Conservation (phyloP, 805 yeast genomes). For the Metschnikowia cubensis region DNA sequence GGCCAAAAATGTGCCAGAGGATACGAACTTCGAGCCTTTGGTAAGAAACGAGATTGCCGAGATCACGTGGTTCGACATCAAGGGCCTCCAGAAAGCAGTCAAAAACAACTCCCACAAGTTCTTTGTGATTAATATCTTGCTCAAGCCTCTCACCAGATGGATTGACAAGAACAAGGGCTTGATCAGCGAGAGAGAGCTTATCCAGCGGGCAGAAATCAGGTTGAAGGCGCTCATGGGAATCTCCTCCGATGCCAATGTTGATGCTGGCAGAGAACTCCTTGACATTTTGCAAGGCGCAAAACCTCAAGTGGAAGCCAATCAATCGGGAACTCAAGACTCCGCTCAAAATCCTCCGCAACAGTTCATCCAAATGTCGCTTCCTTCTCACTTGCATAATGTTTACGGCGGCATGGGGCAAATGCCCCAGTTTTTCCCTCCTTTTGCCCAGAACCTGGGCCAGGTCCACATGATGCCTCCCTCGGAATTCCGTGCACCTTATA, state of each 20-base stretch:
- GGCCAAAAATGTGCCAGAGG: slow-evolving; percentile 73
- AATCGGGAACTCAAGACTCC: slow-evolving; percentile 1
- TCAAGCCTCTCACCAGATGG: slow-evolving; percentile 53
- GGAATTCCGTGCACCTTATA: slow-evolving; percentile 12
- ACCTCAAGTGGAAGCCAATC: slow-evolving; percentile 5
- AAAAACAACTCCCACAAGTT: slow-evolving; percentile 35
- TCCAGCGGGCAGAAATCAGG: slow-evolving; percentile 58
- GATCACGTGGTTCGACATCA: slow-evolving; percentile 74
- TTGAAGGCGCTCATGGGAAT: slow-evolving; percentile 64
- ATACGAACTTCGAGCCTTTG: slow-evolving; percentile 67
- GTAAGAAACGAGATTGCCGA: slow-evolving; percentile 85
- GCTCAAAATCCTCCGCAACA: slow-evolving; percentile 11
- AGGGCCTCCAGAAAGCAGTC: slow-evolving; percentile 36
- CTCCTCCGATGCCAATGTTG: slow-evolving; percentile 36
- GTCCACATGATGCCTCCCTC: slow-evolving; percentile 14
- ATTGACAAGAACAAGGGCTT: slow-evolving; percentile 49
- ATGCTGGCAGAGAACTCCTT: slow-evolving; percentile 76
- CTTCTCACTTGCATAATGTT: slow-evolving; percentile 29
- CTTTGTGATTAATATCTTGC: slow-evolving; percentile 46
- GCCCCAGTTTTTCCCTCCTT: slow-evolving; percentile 15
- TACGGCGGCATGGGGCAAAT: slow-evolving; percentile 16
- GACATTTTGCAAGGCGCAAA: slow-evolving; percentile 49
- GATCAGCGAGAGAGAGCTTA: slow-evolving; percentile 52
- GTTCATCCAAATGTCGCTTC: slow-evolving; percentile 26
- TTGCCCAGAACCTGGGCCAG: slow-evolving; percentile 7